These are phyloP conservation scores for Chaetothyriales sp. DNA, from an alignment of 2,329 filamentous ascomycete genomes.

Conservation along the genomic window DNA sequence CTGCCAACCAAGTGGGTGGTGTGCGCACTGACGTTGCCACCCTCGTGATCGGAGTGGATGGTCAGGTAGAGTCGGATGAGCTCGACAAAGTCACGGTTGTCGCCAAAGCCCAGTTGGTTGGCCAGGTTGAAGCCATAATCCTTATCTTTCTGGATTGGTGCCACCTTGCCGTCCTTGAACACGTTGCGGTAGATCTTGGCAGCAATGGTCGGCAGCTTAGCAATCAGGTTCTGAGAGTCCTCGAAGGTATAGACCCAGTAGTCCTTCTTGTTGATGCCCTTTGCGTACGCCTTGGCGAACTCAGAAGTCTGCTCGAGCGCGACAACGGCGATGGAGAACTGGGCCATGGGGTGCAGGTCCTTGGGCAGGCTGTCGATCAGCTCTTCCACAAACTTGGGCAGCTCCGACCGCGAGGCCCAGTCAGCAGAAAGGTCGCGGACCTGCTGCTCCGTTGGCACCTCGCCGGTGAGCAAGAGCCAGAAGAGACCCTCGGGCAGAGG, in stretches of 20 bases:
- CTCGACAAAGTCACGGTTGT: conserved; percentile 94
- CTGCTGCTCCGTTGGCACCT: conserved; percentile 95
- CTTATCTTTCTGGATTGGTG: conserved; percentile 92
- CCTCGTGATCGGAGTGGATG: conserved; percentile 99
- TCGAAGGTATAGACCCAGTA: conserved; percentile 99
- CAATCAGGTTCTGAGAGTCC: conserved; percentile 99
- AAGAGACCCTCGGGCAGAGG: conserved; percentile 98
- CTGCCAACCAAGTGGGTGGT: conserved; percentile 96
- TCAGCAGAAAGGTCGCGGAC: conserved; percentile 95
- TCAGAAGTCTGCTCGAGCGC: conserved; percentile 96
- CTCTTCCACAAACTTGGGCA: conserved; percentile 97
- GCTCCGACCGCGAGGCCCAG: conserved; percentile 92
- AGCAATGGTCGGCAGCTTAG: conserved; percentile 96
- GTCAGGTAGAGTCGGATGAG: conserved; percentile 97
- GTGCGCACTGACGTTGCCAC: conserved; percentile 96
- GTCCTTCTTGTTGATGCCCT: conserved; percentile 98
- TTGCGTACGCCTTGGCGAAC: conserved; percentile 96
- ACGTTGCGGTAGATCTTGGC: conserved; percentile 99
- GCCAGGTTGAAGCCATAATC: conserved; percentile 99
- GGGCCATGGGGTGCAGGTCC: conserved; percentile 98
- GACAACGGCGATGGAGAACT: conserved; percentile 94
- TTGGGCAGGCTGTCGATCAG: conserved; percentile 98
- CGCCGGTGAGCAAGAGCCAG: conserved; percentile 97
- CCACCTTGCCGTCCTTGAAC: conserved; percentile 99
- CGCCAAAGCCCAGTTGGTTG: conserved; percentile 94